These are phyloP conservation scores for Lentinula aciculospora DNA, from an alignment of 768 basidiomycete genomes.

Conservation along the genomic window DNA sequence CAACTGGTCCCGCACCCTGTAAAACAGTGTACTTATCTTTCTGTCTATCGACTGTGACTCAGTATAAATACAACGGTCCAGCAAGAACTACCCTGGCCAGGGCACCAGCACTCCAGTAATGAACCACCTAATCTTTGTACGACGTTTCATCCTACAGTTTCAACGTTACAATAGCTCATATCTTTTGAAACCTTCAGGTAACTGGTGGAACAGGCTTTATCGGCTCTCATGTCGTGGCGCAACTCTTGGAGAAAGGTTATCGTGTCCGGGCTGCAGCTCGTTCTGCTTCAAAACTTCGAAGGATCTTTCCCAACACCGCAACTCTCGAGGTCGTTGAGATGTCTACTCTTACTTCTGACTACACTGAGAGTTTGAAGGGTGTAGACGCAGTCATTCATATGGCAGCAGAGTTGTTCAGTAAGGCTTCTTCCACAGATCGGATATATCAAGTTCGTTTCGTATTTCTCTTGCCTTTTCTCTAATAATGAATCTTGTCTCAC, in stretches of 20 bases:
- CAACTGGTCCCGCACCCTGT: no score
- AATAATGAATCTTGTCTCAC: neutral
- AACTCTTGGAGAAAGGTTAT: slow-evolving; percentile 10
- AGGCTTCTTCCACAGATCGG: neutral
- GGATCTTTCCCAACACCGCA: slow-evolving; percentile 4
- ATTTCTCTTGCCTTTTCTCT: neutral
- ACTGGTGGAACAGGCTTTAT: slow-evolving; percentile 13
- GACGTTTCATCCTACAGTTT: neutral
- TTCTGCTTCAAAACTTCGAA: neutral
- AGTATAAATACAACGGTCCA: no score
- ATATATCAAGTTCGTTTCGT: slow-evolving; percentile 1
- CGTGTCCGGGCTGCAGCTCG: slow-evolving; percentile 8
- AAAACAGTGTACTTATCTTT: no score
- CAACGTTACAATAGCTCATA: neutral
- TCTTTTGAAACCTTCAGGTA: slow-evolving; percentile 6
- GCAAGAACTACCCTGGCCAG: no score
- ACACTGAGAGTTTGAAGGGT: neutral
- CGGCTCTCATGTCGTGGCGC: slow-evolving; percentile 9
- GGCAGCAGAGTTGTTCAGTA: slow-evolving; percentile 9
- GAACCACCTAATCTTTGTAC: neutral
- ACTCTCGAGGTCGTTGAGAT: slow-evolving; percentile 8
- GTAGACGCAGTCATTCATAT: slow-evolving; percentile 10
- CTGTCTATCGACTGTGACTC: no score
- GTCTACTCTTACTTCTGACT: neutral
- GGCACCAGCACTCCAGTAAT: no score